phyloP scores from a whole-genome alignment of 139 green algal genomes.

The Marvania coccoides region DNA sequence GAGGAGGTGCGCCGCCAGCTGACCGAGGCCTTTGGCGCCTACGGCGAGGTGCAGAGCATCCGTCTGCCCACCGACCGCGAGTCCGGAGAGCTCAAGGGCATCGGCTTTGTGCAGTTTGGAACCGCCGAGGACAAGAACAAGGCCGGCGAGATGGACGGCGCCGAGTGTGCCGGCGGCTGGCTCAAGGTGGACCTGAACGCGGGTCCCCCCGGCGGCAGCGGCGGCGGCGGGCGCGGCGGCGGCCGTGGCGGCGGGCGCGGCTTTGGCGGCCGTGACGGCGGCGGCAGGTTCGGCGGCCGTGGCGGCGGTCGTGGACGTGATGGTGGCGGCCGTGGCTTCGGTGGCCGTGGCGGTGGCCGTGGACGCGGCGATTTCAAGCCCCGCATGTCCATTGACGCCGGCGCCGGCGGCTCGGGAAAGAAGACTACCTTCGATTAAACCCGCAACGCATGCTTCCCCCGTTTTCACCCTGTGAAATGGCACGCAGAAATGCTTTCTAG shows the following conservation, averaged over 20 bases:
- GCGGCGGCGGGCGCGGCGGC: conserved; percentile 19
- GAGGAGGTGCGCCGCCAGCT: conserved; percentile 54
- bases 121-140: conserved; percentile 42
- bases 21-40: conserved; percentile 48
- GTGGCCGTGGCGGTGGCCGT: conserved; percentile 26
- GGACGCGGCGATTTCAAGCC: conserved; percentile 13
- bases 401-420: conserved; percentile 32
- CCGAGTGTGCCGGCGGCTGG: conserved; percentile 48
- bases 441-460: too few species aligned
- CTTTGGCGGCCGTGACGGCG: conserved; percentile 16
- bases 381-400: conserved; percentile 35
- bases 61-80: conserved; percentile 68
- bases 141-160: conserved; percentile 46
- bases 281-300: conserved; percentile 26
- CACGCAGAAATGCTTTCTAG: too few species aligned
- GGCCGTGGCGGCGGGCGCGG: conserved; percentile 18
- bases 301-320: conserved; percentile 30
- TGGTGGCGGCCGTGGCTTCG: conserved; percentile 20
- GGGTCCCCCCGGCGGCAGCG: neutral
- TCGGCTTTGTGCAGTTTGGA: conserved; percentile 69
- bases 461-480: too few species aligned
- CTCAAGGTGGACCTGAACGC: conserved; percentile 43
- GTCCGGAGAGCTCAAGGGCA: conserved; percentile 63
- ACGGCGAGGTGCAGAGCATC: conserved; percentile 50
- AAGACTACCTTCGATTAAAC: conserved; percentile 56